Evolutionary conservation across 2,329 filamentous ascomycete genomes (phyloP).

Genomic region (Claviceps pusilla): DNA sequence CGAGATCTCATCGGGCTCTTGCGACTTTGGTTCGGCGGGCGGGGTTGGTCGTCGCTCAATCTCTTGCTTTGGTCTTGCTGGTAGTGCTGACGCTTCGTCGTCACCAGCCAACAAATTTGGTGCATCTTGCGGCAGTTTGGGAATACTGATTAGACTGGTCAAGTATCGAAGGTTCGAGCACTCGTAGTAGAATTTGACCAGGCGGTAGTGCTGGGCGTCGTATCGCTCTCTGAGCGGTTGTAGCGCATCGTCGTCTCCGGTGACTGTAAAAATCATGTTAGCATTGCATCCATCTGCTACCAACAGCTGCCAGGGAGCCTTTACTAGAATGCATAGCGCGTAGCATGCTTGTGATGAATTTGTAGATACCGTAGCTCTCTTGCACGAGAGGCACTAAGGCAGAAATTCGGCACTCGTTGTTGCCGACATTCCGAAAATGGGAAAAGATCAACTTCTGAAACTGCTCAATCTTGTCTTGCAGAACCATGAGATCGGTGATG

Average conservation of each 20-base stretch:
- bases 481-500: constrained; percentile 86
- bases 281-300: neutral
- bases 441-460: constrained; percentile 99
- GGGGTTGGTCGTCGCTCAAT: constrained; percentile 56
- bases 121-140: constrained; percentile 86
- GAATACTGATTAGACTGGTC: constrained; percentile 89
- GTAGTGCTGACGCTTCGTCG: constrained; percentile 68
- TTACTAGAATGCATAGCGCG: constrained; percentile 90
- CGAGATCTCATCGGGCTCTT: constrained; percentile 86
- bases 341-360: constrained; percentile 98
- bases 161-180: constrained; percentile 95
- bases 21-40: constrained; percentile 48
- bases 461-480: constrained; percentile 95
- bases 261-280: constrained; percentile 37
- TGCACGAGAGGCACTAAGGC: constrained; percentile 85
- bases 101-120: constrained; percentile 80
- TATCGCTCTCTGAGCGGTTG: constrained; percentile 79
- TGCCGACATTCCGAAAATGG: constrained; percentile 77
- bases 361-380: constrained; percentile 98
- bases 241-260: constrained; percentile 84
- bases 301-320: constrained; percentile 15
- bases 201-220: constrained; percentile 87
- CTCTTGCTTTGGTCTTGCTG: constrained; percentile 63
- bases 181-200: constrained; percentile 98
- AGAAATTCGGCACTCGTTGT: constrained; percentile 94